Evolutionary conservation across 2,329 filamentous ascomycete genomes (phyloP), one percentile per base, ranked within the genome.

Genomic region (Cladosporium sp.): DNA sequence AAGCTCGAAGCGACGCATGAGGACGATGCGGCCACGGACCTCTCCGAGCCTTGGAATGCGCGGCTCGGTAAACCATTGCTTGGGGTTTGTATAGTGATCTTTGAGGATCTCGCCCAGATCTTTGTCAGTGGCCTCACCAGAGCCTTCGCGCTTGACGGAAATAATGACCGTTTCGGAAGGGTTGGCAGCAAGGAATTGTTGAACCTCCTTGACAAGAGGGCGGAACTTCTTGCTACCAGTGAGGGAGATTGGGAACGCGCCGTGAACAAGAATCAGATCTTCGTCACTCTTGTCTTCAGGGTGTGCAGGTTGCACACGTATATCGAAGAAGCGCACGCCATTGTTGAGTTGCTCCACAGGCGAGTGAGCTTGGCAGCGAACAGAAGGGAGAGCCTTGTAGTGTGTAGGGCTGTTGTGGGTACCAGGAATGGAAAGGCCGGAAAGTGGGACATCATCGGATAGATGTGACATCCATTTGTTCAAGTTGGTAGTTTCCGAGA

Each of bases 341-440:
- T 96, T 93, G 57, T 86, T 80, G 25, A 99, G 84, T 74, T 99
- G 94, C 54, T 87, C 84, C 49, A 80, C 78, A 4, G 95, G 81
- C 60, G 83, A 79, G 17, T 92, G 90, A 34, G 89, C 87, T 75
- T 99, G 94, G 74, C 94, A 97, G 37, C 94, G 88, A 36, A 97
- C 94, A 1, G 91, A 96, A 1, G 94, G 94, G 4, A 97, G 82
- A 12, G 94, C 92, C 49, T 84, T 82, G 77, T 95, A 82, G 75
- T 84, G 88, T 9, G 92, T 95, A 6, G 94, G 90, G 17, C 89
- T 90, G 76, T 99, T 97, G 78, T 99, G 94, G 0, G 94, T 97
- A 62, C 94, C 94, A 0, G 94, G 94, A 61, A 97, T 94, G 50
- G 89, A 94, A 50, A 99, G 83, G 2, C 87, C 82, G 1, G 90